Evolutionary conservation across 768 basidiomycete genomes (phyloP), one percentile per base, ranked within the genome.

Genomic region (Calocybe cyanea): DNA sequence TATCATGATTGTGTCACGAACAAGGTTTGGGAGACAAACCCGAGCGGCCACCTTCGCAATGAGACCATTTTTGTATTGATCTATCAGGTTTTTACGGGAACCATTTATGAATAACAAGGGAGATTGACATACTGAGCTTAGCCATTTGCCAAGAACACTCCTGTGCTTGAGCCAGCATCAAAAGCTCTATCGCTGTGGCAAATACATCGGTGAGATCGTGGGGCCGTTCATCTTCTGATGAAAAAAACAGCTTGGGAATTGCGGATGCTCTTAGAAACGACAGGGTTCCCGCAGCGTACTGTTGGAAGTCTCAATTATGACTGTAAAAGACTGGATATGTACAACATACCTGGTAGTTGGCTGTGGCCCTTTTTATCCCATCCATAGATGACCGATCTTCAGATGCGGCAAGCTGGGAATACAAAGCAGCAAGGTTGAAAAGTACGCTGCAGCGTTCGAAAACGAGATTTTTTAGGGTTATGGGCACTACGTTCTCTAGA

Each of bases 101-200:
- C 13, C 34, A 43, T 19, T 15, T n/a, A 25, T 52, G 20, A 43
- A 39, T 46, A 17, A 41, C 35, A 15, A 35, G 38, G 7, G 1
- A 13, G 21, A 32, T 15, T n/a, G 23, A 50, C 73, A 55, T 55
- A 91, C 92, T 88, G 48, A 89, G 66, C 58, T 86, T 84, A 13
- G 93, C 93, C 53, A 86, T 78, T 60, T 95, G 93, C 94, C 94
- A 98, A 33, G 83, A 91, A 59, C 91, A 95, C 67, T 99, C 96
- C 55, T 98, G 95, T 1, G 93, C 94, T 63, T 97, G 92, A 0
- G 92, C 92, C 4, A 94, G 75, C 80, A 92, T 85, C 45, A 97
- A 75, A 52, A 66, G 77, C 58, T 89, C 81, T 34, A 96, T 59
- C 20, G 80, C 73, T 38, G 69, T 71, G 18, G 89, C 57, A 54